These are phyloP conservation scores for Daldinia sp. DNA, from an alignment of 2,329 filamentous ascomycete species.

Conservation along the genomic window DNA sequence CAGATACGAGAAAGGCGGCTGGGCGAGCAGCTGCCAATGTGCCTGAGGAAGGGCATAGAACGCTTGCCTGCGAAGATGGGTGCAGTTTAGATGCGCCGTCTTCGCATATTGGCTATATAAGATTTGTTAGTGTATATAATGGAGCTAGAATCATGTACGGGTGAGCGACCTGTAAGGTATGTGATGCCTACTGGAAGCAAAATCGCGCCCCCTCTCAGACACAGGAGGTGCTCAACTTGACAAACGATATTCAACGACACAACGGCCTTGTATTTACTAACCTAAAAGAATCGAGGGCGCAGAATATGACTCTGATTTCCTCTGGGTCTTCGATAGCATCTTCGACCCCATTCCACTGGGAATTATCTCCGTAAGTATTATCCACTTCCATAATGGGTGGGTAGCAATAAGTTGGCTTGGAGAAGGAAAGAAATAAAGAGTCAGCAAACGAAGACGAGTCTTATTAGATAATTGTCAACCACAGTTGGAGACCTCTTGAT, in stretches of 20 bases:
- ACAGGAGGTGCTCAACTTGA: conserved; percentile 21
- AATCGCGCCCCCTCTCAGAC: conserved; percentile 30
- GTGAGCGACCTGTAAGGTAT: conserved; percentile 22
- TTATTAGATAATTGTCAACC: conserved; percentile 25
- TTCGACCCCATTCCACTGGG: conserved; percentile 71
- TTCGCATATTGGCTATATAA: conserved; percentile 80
- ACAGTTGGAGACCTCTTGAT: conserved; percentile 23
- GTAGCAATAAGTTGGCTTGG: conserved; percentile 8
- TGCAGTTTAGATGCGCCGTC: conserved; percentile 88
- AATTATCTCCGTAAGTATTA: conserved; percentile 49
- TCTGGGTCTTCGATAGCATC: conserved; percentile 79
- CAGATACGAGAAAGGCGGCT: conserved; percentile 84
- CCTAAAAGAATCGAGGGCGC: conserved; percentile 89
- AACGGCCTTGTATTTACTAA: conserved; percentile 60
- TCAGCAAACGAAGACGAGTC: conserved; percentile 6
- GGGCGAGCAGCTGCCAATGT: conserved; percentile 86
- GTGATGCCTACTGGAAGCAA: conserved; percentile 31
- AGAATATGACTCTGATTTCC: conserved; percentile 83
- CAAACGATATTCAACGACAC: conserved; percentile 7
- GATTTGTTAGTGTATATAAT: conserved; percentile 35
- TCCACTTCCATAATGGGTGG: conserved; percentile 29
- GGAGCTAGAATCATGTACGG: conserved; percentile 2
- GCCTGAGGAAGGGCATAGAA: conserved; percentile 90
- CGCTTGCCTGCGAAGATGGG: conserved; percentile 87
- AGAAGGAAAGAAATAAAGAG: conserved; percentile 5